These are phyloP conservation scores for Aspergillus aculeatus DNA, from an alignment of 2,329 filamentous ascomycete species.

Conservation along the genomic window DNA sequence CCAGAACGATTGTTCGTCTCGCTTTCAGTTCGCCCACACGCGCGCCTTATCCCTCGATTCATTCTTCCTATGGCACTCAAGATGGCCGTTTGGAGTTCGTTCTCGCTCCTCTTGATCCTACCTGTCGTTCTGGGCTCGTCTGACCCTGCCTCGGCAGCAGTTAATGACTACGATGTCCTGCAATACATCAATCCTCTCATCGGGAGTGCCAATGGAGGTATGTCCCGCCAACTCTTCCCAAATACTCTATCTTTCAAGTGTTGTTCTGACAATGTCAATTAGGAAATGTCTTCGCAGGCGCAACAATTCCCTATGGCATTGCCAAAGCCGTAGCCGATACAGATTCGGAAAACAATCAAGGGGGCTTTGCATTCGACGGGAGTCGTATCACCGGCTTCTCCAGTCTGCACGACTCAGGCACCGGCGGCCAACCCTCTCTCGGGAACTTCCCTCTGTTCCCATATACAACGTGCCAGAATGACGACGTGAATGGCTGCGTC, in stretches of 20 bases:
- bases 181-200: constrained; percentile 54
- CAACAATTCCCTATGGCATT: constrained; percentile 55
- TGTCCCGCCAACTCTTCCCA: neutral
- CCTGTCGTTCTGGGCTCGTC: constrained; percentile 13
- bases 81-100: constrained; percentile 7
- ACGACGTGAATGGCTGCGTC: constrained; percentile 61
- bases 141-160: constrained; percentile 8
- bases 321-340: constrained; percentile 59
- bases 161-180: constrained; percentile 41
- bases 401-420: constrained; percentile 52
- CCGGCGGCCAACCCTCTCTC: constrained; percentile 58
- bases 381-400: constrained; percentile 53
- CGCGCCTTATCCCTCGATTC: neutral
- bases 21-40: neutral
- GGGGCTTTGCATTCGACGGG: constrained; percentile 55
- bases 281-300: constrained; percentile 59
- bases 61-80: neutral
- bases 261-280: neutral
- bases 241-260: neutral
- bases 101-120: constrained; percentile 9
- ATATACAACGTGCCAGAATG: constrained; percentile 58
- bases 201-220: constrained; percentile 52
- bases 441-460: constrained; percentile 74
- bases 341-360: constrained; percentile 52
- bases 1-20: neutral